phyloP scores from a whole-genome alignment of 164 flowering plant species.

The Piper betle region DNA sequence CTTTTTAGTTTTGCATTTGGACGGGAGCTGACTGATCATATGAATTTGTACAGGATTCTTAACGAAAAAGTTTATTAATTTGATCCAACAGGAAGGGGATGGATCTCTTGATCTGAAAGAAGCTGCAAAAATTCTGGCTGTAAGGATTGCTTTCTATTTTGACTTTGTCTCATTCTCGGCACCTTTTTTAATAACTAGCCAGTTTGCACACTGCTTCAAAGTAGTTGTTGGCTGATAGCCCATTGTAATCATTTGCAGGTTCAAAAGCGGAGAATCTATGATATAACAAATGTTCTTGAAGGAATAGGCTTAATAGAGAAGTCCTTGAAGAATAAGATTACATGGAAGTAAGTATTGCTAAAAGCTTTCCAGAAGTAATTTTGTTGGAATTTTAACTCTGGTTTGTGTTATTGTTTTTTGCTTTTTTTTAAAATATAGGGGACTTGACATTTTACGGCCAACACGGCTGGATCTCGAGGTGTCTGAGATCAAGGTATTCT shows the following conservation, averaged over 20 bases:
- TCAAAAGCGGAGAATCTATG: constrained; percentile 90
- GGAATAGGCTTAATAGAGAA: constrained; percentile 94
- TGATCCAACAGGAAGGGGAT: constrained; percentile 87
- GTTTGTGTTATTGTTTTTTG: background rate
- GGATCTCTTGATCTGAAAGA: constrained; percentile 86
- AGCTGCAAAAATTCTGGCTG: constrained; percentile 85
- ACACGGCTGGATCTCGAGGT: constrained; percentile 47
- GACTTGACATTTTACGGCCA: constrained; percentile 58
- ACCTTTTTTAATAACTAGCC: background rate
- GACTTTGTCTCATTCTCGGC: background rate
- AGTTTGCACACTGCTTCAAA: background rate
- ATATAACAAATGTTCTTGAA: constrained; percentile 94
- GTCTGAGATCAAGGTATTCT: constrained; percentile 46
- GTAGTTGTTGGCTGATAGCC: background rate
- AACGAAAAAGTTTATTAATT: constrained; percentile 81
- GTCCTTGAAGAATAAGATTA: constrained; percentile 79
- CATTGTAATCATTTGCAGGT: constrained; percentile 29
- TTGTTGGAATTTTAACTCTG: constrained; percentile 1
- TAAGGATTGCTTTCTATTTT: constrained; percentile 10
- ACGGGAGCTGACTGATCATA: background rate
- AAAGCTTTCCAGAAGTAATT: background rate
- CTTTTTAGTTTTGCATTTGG: background rate
- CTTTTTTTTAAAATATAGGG: constrained; percentile 27
- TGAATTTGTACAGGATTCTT: constrained; percentile 43
- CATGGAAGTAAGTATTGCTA: constrained; percentile 54